These are phyloP conservation scores for Atkinsonella hypoxylon DNA, from an alignment of 2,329 filamentous ascomycete species.

Conservation along the genomic window DNA sequence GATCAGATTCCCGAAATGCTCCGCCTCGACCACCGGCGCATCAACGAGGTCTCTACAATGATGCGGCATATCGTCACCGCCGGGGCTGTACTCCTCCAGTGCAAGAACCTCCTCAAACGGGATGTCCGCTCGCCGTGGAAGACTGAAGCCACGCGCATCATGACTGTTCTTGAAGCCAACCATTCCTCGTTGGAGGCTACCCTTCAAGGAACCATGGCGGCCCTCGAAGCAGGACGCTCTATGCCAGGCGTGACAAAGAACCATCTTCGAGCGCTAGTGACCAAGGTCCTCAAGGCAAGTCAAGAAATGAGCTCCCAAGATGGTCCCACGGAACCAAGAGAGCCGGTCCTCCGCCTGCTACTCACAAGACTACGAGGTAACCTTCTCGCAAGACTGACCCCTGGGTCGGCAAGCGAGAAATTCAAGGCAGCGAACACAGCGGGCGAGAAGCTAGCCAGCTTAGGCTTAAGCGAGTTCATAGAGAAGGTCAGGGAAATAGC, in stretches of 20 bases:
- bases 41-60: slow-evolving; percentile 29
- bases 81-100: slow-evolving; percentile 63
- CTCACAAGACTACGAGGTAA: slow-evolving; percentile 56
- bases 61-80: slow-evolving; percentile 53
- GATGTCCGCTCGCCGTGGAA: slow-evolving; percentile 71
- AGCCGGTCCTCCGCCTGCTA: slow-evolving; percentile 53
- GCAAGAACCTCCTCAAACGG: slow-evolving; percentile 73
- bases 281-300: slow-evolving; percentile 40
- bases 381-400: slow-evolving; percentile 50
- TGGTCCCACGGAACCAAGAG: slow-evolving; percentile 28
- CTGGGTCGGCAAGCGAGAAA: slow-evolving; percentile 57
- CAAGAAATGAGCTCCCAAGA: slow-evolving; percentile 30
- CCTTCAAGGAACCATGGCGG: slow-evolving; percentile 49
- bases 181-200: slow-evolving; percentile 38
- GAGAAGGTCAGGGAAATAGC: slow-evolving; percentile 57
- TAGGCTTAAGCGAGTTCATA: slow-evolving; percentile 64
- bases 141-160: slow-evolving; percentile 58
- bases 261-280: slow-evolving; percentile 45
- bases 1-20: slow-evolving; percentile 62
- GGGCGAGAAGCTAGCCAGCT: slow-evolving; percentile 54
- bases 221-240: slow-evolving; percentile 48
- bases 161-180: slow-evolving; percentile 51
- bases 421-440: slow-evolving; percentile 57
- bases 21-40: slow-evolving; percentile 52
- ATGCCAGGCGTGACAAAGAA: slow-evolving; percentile 52